Percentiles rank a stretch among this genome's conserved stretches.
These are phyloP conservation scores for Ogataea methylovora DNA, from an alignment of 805 yeast species.

Conservation along the genomic window DNA sequence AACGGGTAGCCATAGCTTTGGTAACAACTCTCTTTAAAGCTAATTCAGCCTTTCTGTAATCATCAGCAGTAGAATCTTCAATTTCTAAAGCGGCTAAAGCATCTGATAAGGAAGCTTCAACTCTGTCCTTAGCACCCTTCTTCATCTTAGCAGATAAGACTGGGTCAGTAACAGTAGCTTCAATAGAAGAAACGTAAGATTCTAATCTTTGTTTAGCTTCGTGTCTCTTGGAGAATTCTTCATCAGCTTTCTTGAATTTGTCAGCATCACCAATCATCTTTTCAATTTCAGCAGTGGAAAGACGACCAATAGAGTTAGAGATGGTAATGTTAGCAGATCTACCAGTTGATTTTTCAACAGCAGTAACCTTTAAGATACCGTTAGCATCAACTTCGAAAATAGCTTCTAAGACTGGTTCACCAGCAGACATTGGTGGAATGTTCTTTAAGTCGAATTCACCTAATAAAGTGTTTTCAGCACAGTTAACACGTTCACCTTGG, in stretches of 20 bases:
- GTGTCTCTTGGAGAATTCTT: conserved; percentile 98
- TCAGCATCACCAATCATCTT: conserved; percentile 99
- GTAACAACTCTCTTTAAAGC: conserved; percentile 98
- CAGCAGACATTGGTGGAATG: conserved; percentile 97
- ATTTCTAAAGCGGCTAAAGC: conserved; percentile 97
- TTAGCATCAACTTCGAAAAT: conserved; percentile 98
- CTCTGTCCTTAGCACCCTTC: conserved; percentile 95
- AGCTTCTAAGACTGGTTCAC: conserved; percentile 99
- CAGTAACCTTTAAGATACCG: conserved; percentile 99
- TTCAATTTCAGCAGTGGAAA: conserved; percentile 93
- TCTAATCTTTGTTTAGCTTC: conserved; percentile 99
- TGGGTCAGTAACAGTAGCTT: conserved; percentile 96
- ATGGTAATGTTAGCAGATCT: conserved; percentile 97
- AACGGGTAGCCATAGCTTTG: conserved; percentile 97
- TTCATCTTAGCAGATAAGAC: conserved; percentile 94
- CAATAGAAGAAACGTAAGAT: conserved; percentile 94
- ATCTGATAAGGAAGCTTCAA: conserved; percentile 95
- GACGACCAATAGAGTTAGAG: conserved; percentile 98
- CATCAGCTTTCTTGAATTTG: conserved; percentile 98
- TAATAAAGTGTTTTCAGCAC: conserved; percentile 92
- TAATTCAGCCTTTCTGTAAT: conserved; percentile 98
- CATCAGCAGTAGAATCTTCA: conserved; percentile 95
- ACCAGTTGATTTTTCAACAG: conserved; percentile 98
- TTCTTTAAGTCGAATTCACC: conserved; percentile 99
- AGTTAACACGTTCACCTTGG: conserved; percentile 99